A percentile compares a stretch with the other conserved stretches of the same genome.
These are phyloP conservation scores for Linaria vulgaris DNA, from an alignment of 257 asterid genomes.

Conservation along the genomic window DNA sequence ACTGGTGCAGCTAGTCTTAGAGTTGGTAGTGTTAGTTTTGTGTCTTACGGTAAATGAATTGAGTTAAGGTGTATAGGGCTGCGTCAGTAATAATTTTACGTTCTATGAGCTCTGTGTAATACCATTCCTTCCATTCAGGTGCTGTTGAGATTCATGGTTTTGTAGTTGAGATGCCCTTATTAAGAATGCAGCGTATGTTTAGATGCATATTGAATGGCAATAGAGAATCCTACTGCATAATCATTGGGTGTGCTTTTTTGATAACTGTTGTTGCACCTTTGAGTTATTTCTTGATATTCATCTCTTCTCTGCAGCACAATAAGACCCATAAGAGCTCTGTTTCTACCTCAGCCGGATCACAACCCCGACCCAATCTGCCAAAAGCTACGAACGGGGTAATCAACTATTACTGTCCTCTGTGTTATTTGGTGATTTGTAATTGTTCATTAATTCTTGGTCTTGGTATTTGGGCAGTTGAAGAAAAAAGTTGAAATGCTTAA, in stretches of 20 bases:
- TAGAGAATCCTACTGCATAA: not conserved
- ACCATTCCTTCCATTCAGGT: not conserved
- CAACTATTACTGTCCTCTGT: not conserved
- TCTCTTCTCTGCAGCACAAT: constrained; percentile 36
- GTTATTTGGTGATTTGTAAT: not conserved
- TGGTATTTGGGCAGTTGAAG: constrained; percentile 51
- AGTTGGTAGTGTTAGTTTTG: not conserved
- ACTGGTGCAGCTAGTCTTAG: not conserved
- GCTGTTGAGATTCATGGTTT: not conserved
- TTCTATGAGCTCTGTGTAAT: too few relatives aligned
- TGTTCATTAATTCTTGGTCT: constrained; percentile 15
- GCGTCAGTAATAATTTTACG: not conserved
- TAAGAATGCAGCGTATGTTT: not conserved
- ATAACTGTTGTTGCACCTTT: constrained; percentile 3
- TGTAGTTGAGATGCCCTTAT: not conserved
- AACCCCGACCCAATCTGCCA: constrained; percentile 41
- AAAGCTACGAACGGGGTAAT: constrained; percentile 61
- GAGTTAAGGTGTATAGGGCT: constrained; percentile 16
- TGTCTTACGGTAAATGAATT: constrained; percentile 12
- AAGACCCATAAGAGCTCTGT: constrained; percentile 42
- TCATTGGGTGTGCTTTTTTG: not conserved
- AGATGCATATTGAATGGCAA: not conserved
- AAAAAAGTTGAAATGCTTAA: constrained; percentile 67
- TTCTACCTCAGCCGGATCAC: constrained; percentile 43
- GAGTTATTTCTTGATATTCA: constrained; percentile 13